Base-by-base conservation (phyloP, 2,329 filamentous ascomycete genomes). In the Nannizziopsis barbatae region DNA sequence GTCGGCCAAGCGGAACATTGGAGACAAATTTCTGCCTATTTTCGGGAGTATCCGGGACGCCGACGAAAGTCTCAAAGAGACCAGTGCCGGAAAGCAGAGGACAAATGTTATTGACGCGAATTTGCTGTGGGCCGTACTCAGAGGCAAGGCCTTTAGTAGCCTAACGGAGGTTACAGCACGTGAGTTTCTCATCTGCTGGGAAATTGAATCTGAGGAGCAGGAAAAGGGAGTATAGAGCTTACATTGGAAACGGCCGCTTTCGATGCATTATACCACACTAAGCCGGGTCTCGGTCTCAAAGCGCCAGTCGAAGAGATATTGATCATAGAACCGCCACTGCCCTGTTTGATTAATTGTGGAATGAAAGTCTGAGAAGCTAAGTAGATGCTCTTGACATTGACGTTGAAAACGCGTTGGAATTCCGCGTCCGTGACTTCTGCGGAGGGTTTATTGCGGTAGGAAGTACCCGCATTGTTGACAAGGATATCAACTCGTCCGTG, bases 71-170 rank as follows among this genome's bases (percentile, higher is more conserved):
- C 20, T 70, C 69, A 53, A 76, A 78, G 18, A 86, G 71, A 2
- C 77, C 80, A 0, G 83, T 87, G 12, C 73, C 77, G 1, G 77
- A 80, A 1, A 86, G 70, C 0, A 86, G 73, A 0, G 83, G 83
- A 41, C 80, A 84, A 11, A 88, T 77, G 1, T 77, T 75, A 53
- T 86, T 86, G 57, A 88, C 81, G 0, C 83, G 76, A 54, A 89
- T 85, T 55, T 84, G 75, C 47, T 84, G 75, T 0, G 77, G 74
- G 0, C 80, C 84, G 56, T 83, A 88, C 62, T 88, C 84, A 1
- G 83, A 79, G 0, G 83, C 84, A 55, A 89, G 72, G 9, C 75
- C 75, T 65, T 79, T 81, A 2, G 77, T 81, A 8, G 76, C 78
- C 67, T 76, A 33, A 32, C 8, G 11, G 33, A 40, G 12, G 5